Conservation (phyloP, 2,329 filamentous ascomycete genomes). For the Penicillium sp. region DNA sequence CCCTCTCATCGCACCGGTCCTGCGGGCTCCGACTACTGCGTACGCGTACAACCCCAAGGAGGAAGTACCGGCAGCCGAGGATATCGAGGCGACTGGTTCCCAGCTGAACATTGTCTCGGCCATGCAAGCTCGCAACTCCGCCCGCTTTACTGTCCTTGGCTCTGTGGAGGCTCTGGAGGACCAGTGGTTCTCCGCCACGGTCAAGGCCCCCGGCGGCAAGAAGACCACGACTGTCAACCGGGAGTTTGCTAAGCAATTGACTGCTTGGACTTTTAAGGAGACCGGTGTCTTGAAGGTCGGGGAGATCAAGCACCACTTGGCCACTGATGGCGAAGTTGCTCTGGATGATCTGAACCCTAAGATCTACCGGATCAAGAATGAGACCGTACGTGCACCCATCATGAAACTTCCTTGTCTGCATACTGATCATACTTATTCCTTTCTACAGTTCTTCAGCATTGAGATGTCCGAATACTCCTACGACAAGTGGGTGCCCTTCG, state of each 20-base stretch:
- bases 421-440: conserved; percentile 24
- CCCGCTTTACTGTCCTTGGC: conserved; percentile 78
- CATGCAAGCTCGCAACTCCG: conserved; percentile 88
- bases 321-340: conserved; percentile 49
- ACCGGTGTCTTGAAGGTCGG: conserved; percentile 82
- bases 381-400: conserved; percentile 65
- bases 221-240: conserved; percentile 67
- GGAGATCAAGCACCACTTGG: conserved; percentile 68
- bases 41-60: conserved; percentile 96
- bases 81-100: conserved; percentile 75
- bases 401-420: not conserved
- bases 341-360: conserved; percentile 61
- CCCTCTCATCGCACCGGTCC: conserved; percentile 71
- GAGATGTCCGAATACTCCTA: conserved; percentile 79
- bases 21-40: conserved; percentile 75
- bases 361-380: conserved; percentile 94
- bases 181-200: conserved; percentile 78
- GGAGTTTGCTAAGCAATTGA: conserved; percentile 76
- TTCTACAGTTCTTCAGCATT: conserved; percentile 69
- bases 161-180: conserved; percentile 83
- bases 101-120: conserved; percentile 82
- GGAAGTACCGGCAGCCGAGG: conserved; percentile 65
- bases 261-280: conserved; percentile 97
- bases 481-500: conserved; percentile 70
- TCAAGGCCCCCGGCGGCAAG: conserved; percentile 55